Conservation (phyloP, 768 basidiomycete species). For the Mycena pura region DNA sequence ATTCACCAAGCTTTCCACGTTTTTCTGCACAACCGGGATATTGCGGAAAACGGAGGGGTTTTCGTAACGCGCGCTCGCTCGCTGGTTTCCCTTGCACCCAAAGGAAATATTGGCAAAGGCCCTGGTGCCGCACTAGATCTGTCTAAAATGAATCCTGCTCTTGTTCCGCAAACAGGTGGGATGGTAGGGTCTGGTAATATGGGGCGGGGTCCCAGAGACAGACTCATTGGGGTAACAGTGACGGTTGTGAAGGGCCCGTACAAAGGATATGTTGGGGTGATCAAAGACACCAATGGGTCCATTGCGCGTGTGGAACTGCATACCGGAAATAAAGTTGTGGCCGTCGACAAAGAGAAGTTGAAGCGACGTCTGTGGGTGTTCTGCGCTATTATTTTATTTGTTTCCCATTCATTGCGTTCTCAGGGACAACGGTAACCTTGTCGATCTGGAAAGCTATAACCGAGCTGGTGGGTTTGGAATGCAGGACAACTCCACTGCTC, state of each 20-base stretch:
- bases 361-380: conserved; percentile 72
- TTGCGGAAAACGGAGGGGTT: conserved; percentile 90
- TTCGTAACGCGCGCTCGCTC: conserved; percentile 90
- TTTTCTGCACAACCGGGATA: conserved; percentile 92
- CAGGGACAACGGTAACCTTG: conserved; percentile 64
- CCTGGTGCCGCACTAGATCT: conserved; percentile 65
- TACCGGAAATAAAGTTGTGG: conserved; percentile 84
- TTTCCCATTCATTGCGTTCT: conserved; percentile 13
- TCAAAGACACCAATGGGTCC: conserved; percentile 93
- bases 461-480: conserved; percentile 10
- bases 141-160: conserved; percentile 90
- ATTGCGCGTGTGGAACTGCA: conserved; percentile 92
- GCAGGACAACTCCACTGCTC: conserved; percentile 6
- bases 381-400: not conserved
- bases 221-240: conserved; percentile 81
- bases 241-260: conserved; percentile 84
- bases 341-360: conserved; percentile 82
- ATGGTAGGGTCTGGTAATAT: conserved; percentile 83
- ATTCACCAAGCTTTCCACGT: conserved; percentile 94
- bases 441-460: conserved; percentile 50
- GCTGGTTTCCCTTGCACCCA: conserved; percentile 85
- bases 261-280: conserved; percentile 89
- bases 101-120: conserved; percentile 72
- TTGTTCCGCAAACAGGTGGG: conserved; percentile 68
- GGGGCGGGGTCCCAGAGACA: conserved; percentile 81